Evolutionary conservation across 2,329 filamentous ascomycete genomes (phyloP).

Genomic region (Scorias spongiosa): DNA sequence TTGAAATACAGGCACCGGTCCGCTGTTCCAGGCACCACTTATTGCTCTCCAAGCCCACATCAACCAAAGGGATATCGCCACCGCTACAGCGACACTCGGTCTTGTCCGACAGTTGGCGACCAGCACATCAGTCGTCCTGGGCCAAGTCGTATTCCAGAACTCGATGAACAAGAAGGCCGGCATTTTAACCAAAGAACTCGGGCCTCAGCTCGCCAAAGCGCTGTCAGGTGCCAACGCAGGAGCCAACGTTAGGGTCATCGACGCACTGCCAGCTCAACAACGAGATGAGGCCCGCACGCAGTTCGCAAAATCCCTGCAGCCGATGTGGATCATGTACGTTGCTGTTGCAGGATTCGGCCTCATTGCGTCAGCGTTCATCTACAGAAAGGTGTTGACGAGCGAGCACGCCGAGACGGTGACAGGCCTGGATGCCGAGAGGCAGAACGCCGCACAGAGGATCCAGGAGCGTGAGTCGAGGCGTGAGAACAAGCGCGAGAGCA

Average conservation of each 20-base stretch:
- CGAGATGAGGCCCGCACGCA: conserved; percentile 26
- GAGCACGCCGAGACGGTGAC: conserved; percentile 35
- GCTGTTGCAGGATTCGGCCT: conserved; percentile 26
- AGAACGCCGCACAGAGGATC: conserved; percentile 22
- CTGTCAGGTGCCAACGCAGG: conserved; percentile 47
- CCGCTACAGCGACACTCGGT: conserved; percentile 50
- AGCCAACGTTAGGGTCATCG: conserved; percentile 44
- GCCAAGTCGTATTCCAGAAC: conserved; percentile 69
- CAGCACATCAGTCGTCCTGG: conserved; percentile 53
- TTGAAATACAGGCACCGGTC: conserved; percentile 30
- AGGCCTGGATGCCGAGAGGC: conserved; percentile 28
- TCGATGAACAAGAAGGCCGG: conserved; percentile 44
- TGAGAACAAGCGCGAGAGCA: conserved; percentile 4
- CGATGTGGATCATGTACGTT: conserved; percentile 36
- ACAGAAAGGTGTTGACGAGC: conserved; percentile 25
- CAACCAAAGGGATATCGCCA: conserved; percentile 48
- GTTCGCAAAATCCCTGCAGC: conserved; percentile 28
- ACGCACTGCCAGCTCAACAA: conserved; percentile 33
- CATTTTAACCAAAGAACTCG: conserved; percentile 35
- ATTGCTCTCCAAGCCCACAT: conserved; percentile 53
- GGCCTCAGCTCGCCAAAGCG: conserved; percentile 32
- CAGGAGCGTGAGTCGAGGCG: conserved; percentile 9
- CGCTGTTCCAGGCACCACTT: conserved; percentile 54
- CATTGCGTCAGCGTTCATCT: conserved; percentile 24
- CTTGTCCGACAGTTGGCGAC: conserved; percentile 57